Conservation (phyloP, 805 yeast genomes). For the Trichomonascus vanleenenianus region DNA sequence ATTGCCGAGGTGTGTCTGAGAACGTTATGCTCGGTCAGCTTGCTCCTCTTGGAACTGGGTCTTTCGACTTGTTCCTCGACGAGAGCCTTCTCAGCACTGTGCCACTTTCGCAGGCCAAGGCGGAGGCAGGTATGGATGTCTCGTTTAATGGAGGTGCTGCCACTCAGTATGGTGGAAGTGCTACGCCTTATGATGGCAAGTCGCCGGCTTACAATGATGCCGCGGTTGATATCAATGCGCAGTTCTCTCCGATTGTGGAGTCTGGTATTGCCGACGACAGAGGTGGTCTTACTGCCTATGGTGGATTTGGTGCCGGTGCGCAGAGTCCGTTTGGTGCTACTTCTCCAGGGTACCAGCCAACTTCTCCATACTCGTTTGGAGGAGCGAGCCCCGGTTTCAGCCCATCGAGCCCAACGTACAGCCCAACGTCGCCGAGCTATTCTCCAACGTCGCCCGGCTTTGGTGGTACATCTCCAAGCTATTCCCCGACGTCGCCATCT, state of each 20-base stretch:
- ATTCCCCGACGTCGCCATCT: constrained; percentile 72
- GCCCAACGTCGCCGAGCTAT: constrained; percentile 61
- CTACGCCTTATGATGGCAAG: constrained; percentile 75
- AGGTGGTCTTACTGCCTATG: constrained; percentile 85
- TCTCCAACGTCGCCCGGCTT: constrained; percentile 63
- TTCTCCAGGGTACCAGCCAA: constrained; percentile 63
- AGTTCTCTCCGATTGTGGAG: constrained; percentile 85
- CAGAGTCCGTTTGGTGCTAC: constrained; percentile 46
- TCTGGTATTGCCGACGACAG: constrained; percentile 74
- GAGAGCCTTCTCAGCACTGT: constrained; percentile 70
- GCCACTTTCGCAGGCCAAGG: constrained; percentile 36
- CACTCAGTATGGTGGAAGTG: constrained; percentile 65
- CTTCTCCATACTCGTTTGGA: constrained; percentile 57
- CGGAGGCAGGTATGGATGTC: constrained; percentile 62
- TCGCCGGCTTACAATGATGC: constrained; percentile 37
- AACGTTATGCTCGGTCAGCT: constrained; percentile 96
- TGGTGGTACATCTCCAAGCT: constrained; percentile 61
- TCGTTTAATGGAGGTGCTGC: constrained; percentile 89
- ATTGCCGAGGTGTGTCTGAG: constrained; percentile 97
- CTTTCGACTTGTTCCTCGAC: constrained; percentile 91
- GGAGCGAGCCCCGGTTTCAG: constrained; percentile 65
- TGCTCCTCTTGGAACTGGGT: constrained; percentile 98
- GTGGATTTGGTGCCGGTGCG: constrained; percentile 51
- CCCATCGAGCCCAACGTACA: constrained; percentile 69
- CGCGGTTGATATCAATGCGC: constrained; percentile 48